These are phyloP conservation scores for Ceratobasidium sp. DNA, from an alignment of 1,284 basidiomycete species.

Conservation along the genomic window DNA sequence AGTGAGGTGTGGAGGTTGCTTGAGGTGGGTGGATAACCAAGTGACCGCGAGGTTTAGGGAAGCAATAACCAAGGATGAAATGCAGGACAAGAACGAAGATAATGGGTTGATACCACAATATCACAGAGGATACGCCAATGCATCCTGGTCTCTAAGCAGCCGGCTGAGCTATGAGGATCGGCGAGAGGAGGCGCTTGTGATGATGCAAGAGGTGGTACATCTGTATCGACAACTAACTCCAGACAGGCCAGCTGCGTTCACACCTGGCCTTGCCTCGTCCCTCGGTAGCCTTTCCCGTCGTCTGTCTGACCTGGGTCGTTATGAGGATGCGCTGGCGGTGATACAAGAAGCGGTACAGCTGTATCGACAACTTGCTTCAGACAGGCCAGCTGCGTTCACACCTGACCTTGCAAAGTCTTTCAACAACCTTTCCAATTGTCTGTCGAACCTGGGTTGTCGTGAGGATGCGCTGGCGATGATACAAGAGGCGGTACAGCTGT, in stretches of 20 bases:
- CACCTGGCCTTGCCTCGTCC: no score
- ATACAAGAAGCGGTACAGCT: slow-evolving; percentile 1
- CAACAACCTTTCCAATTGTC: background rate
- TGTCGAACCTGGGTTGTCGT: background rate
- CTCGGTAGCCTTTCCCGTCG: background rate
- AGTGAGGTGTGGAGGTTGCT: background rate
- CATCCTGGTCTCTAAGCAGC: background rate
- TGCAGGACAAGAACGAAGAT: no score
- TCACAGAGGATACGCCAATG: background rate
- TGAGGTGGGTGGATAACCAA: background rate
- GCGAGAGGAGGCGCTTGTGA: background rate
- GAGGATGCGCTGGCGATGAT: background rate
- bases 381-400: no score
- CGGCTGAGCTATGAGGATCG: background rate
- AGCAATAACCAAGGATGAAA: background rate
- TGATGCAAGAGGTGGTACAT: background rate
- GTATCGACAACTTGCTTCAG: background rate
- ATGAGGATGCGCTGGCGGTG: background rate
- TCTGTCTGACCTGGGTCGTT: background rate
- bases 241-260: no score
- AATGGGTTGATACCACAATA: background rate
- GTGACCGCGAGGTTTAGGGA: background rate
- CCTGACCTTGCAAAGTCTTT: slow-evolving; percentile 10
- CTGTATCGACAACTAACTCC: slow-evolving; percentile 13
- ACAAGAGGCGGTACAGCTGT: no score